Evolutionary conservation across 441 rosid species (phyloP), one percentile per base, ranked within the genome.

Genomic region (Corymbia citriodora): DNA sequence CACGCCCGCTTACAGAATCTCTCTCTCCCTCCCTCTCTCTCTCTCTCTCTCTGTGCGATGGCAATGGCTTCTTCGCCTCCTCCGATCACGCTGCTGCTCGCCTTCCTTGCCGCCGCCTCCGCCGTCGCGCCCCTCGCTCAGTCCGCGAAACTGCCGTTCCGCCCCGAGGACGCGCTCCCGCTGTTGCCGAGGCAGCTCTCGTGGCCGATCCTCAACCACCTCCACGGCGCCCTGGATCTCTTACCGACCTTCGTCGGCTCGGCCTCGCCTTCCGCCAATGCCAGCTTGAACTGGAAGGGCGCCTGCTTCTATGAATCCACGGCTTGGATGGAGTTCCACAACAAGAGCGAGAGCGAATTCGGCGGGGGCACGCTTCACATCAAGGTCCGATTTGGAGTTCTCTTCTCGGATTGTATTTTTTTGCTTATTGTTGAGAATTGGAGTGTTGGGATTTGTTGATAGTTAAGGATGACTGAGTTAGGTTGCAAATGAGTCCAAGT

Each of bases 201-300:
- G 40, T 88, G 89, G 89, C 89, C 89, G 8, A 88, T 88, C 83
- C 89, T 88, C 83, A 68, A 49, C 83, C 83, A 59, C 83, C 89
- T 88, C 59, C 81, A 54, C 9, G 57, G 86, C 1, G 31, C 89
- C 59, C 18, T 55, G 29, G 89, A 88, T n/a, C 81, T 88, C 83
- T 50, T 88, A 86, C 89, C 89, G 21, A 72, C 89, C 83, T 88
- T 88, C 57, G 83, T 88, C 29, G 89, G 89, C 57, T 52, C 89
- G 27, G 89, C 89, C 55, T 65, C 88, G 31, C 65, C 88, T 15
- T 79, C 85, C 85, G 33, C 88, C 88, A 87, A 87, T 33, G 70
- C 65, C 65, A 87, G 65, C 88, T 36, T 87, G 70, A 55, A 54
- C 65, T 87, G 88, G 88, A 87, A 87, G 65, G 88, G 88, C 48